These are phyloP conservation scores for Acephala macrosclerotiorum DNA, from an alignment of 2,329 filamentous ascomycete genomes.

Conservation along the genomic window DNA sequence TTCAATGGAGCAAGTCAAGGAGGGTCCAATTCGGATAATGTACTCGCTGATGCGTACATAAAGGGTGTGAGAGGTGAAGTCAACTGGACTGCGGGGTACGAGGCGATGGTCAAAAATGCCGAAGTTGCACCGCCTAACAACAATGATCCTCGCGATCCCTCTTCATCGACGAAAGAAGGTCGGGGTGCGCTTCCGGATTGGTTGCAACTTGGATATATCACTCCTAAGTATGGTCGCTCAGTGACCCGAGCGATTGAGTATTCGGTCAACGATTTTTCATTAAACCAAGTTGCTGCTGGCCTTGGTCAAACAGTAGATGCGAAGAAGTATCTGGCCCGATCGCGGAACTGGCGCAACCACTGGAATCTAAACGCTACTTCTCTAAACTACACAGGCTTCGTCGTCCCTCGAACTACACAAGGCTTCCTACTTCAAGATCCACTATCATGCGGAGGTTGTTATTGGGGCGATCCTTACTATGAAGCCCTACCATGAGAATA, in stretches of 20 bases:
- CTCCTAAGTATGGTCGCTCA: constrained; percentile 65
- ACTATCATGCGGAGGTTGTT: constrained; percentile 57
- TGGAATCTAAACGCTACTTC: constrained; percentile 67
- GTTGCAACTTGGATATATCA: constrained; percentile 70
- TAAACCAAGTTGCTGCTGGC: constrained; percentile 70
- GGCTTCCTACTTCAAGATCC: constrained; percentile 58
- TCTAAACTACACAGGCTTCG: constrained; percentile 68
- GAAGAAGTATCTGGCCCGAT: constrained; percentile 66
- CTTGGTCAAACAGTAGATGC: constrained; percentile 65
- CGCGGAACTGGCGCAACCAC: constrained; percentile 75
- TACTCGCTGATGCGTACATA: constrained; percentile 75
- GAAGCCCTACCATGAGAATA: constrained; percentile 61
- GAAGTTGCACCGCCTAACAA: constrained; percentile 67
- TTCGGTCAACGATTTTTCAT: constrained; percentile 71
- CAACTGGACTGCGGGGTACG: constrained; percentile 17
- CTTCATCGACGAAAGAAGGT: constrained; percentile 71
- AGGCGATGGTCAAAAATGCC: constrained; percentile 62
- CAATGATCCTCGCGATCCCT: constrained; percentile 56
- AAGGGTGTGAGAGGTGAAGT: constrained; percentile 68
- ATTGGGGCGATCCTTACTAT: constrained; percentile 61
- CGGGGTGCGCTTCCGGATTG: constrained; percentile 74
- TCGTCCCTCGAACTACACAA: constrained; percentile 62
- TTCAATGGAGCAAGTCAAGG: constrained; percentile 74
- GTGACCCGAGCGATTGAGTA: constrained; percentile 74
- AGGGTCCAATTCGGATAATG: constrained; percentile 74